Base-by-base conservation (phyloP, 495 filamentous ascomycete species). In the Penicillium turbatum region DNA sequence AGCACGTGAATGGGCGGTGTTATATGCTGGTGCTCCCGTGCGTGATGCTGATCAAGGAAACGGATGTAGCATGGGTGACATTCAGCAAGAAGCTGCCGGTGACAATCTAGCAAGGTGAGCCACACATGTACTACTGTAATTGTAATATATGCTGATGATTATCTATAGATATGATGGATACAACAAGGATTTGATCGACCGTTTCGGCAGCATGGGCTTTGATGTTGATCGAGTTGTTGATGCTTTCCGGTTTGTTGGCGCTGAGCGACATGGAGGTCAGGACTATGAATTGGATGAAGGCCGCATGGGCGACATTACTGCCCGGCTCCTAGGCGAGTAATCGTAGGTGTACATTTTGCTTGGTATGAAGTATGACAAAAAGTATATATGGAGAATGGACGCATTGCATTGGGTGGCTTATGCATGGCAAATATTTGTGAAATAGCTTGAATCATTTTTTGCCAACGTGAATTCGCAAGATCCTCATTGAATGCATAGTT, bases 121-220 rank as follows among this genome's bases (percentile, higher is more conserved):
- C 1, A 7, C 9, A 10, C 19, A 34, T 29, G 10, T 21, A 6
- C 6, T 3, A 19, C 24, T 10, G 7, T 24, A 35, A 26, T 40
- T 46, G 35, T n/a, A 4, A 21, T 8, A 29, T 47, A 45, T 59
- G 59, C 65, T 56, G 13, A 56, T 39, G 17, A 24, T 15, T 6
- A 10, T 5, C 13, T 39, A 54, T 54, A 95, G 90, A 56, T 96
- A 95, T 62, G 83, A 89, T 44, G 95, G 93, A 5, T 98, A 95
- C 63, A 90, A 89, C 67, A 87, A 87, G 58, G 81, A 86, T 7
- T 77, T 96, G 35, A 84, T 97, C 56, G 87, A 96, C 60, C 82
- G 86, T n/a, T 97, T 97, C 62, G 82, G 87, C 15, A 80, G 77
- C 59, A 97, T 98, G 93, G 93, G 93, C 35, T 98, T 98, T 58